Conservation (phyloP, 495 filamentous ascomycete species). For the Trichoderma orchidacearum region DNA sequence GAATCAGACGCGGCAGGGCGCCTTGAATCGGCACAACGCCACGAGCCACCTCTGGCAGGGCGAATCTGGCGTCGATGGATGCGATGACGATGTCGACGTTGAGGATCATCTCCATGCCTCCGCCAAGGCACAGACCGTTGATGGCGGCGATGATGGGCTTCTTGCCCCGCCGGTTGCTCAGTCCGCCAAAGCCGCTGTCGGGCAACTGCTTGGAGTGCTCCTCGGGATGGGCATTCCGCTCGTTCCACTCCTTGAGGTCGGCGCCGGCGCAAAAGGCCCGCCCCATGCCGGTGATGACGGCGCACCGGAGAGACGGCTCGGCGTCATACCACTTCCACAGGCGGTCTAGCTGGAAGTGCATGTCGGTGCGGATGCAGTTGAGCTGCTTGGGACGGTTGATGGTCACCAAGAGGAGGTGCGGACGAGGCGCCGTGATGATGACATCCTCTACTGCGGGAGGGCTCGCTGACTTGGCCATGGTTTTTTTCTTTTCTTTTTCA, state of each 20-base stretch:
- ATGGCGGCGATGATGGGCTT: constrained; percentile 72
- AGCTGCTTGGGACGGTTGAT: constrained; percentile 45
- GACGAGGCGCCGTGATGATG: constrained; percentile 38
- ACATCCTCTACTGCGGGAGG: constrained; percentile 24
- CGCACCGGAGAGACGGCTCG: constrained; percentile 40
- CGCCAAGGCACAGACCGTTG: constrained; percentile 62
- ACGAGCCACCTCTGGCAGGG: constrained; percentile 56
- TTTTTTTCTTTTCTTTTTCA: neutral
- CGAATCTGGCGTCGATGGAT: constrained; percentile 42
- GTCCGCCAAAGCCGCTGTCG: constrained; percentile 30
- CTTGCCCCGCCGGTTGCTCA: constrained; percentile 36
- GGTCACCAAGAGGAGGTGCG: constrained; percentile 44
- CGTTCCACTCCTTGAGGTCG: constrained; percentile 39
- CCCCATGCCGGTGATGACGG: constrained; percentile 39
- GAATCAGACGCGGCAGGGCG: constrained; percentile 57
- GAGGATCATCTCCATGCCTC: constrained; percentile 62
- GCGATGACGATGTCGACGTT: constrained; percentile 68
- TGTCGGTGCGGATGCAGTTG: constrained; percentile 40
- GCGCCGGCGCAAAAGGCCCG: constrained; percentile 45
- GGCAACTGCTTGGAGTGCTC: constrained; percentile 14
- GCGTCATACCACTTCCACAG: constrained; percentile 47
- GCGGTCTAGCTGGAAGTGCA: constrained; percentile 35
- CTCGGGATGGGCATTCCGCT: constrained; percentile 11
- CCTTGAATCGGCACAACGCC: constrained; percentile 66
- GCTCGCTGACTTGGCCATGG: constrained; percentile 9